Evolutionary conservation across 495 filamentous ascomycete genomes (phyloP).

Genomic region (Penicillium herquei): DNA sequence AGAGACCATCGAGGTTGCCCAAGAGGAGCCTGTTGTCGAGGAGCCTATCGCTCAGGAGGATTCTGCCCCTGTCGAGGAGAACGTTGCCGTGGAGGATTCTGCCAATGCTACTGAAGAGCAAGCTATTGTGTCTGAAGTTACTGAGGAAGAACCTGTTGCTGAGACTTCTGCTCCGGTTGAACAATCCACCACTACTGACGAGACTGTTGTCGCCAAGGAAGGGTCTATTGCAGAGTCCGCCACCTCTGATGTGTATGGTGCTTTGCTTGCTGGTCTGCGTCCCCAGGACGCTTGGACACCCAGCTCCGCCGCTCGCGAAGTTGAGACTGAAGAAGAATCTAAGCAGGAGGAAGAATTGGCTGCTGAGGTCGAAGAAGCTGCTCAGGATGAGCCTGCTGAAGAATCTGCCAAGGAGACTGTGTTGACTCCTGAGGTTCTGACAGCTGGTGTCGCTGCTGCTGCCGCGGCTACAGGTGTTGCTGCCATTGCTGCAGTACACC

Average conservation of each 20-base stretch:
- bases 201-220: conserved; percentile 1
- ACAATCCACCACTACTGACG: conserved; percentile 1
- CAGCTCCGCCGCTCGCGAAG: background rate
- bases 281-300: background rate
- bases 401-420: conserved; percentile 19
- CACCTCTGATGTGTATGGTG: conserved; percentile 10
- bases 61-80: conserved; percentile 5
- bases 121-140: background rate
- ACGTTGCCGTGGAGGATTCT: conserved; percentile 1
- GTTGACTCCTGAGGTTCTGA: conserved; percentile 25
- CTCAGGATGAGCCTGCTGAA: conserved; percentile 5
- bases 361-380: conserved; percentile 11
- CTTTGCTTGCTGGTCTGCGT: conserved; percentile 7
- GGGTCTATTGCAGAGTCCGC: conserved; percentile 7
- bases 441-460: conserved; percentile 27
- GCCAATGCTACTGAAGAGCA: background rate
- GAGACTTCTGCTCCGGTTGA: conserved; percentile 8
- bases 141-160: conserved; percentile 8
- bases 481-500: conserved; percentile 14
- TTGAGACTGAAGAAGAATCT: conserved; percentile 11
- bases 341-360: background rate
- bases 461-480: conserved; percentile 24
- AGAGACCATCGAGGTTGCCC: background rate
- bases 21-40: background rate
- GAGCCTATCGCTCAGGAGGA: background rate